Percentiles rank a stretch among this genome's conserved stretches.
Conservation (phyloP, 768 basidiomycete species). For the Strobilomyces echinocephalus region DNA sequence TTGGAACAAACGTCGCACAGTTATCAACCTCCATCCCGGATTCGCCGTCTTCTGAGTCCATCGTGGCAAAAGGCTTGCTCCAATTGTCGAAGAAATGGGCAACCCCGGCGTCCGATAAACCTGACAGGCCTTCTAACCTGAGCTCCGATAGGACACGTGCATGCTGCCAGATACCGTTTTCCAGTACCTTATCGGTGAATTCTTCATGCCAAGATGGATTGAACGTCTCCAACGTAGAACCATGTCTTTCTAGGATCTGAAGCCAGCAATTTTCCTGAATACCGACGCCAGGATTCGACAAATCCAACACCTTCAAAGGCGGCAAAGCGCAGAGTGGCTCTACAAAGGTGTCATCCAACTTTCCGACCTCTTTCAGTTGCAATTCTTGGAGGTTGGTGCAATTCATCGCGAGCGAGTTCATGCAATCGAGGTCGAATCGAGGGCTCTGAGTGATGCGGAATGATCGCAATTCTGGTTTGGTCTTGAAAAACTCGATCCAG, state of each 20-base stretch:
- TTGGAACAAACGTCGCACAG: slow-evolving; percentile 20
- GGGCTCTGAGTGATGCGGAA: slow-evolving; percentile 85
- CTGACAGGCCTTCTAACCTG: slow-evolving; percentile 47
- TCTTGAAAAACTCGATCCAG: slow-evolving; percentile 73
- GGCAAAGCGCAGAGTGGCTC: slow-evolving; percentile 38
- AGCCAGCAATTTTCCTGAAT: slow-evolving; percentile 51
- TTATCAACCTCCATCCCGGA: slow-evolving; percentile 20
- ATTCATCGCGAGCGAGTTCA: slow-evolving; percentile 49
- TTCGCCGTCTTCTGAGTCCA: slow-evolving; percentile 11
- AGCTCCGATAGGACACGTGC: slow-evolving; percentile 48
- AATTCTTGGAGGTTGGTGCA: slow-evolving; percentile 61
- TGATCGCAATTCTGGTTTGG: slow-evolving; percentile 56
- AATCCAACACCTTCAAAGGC: slow-evolving; percentile 56
- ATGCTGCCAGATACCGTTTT: slow-evolving; percentile 53
- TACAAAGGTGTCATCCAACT: slow-evolving; percentile 63
- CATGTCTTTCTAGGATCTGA: slow-evolving; percentile 50
- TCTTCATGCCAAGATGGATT: slow-evolving; percentile 66
- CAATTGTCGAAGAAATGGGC: slow-evolving; percentile 63
- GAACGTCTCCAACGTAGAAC: slow-evolving; percentile 52
- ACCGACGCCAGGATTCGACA: slow-evolving; percentile 60
- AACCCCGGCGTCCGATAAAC: slow-evolving; percentile 69
- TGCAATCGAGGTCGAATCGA: slow-evolving; percentile 71
- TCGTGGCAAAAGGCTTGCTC: slow-evolving; percentile 22
- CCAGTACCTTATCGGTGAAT: slow-evolving; percentile 58
- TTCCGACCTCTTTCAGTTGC: slow-evolving; percentile 73